Base-by-base conservation (phyloP, 306 rosid species). In the Medicago lupulina region DNA sequence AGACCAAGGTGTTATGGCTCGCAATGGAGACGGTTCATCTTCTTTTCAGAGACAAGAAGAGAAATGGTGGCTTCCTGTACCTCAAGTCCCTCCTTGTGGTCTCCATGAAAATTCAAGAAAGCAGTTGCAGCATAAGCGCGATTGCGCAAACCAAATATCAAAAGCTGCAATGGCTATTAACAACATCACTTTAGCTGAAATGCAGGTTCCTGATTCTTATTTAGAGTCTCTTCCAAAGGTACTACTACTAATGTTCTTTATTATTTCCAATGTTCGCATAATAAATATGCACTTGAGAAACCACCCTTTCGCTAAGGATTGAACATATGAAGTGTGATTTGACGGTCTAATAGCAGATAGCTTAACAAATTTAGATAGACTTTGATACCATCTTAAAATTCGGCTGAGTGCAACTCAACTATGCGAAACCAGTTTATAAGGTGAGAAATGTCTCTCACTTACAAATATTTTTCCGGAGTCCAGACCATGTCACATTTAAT, bases 11-110 rank as follows among this genome's bases (percentile, higher is more conserved):
- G 87, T 92, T 70, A 65, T 90, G 16, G 85, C 89, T 40, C 77
- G 80, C 19, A 91, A 92, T 23, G 82, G 50, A 39, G 95, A 86
- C 55, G 95, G 90, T 16, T 86, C 97, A 66, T 70, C 88, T 74
- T 82, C 97, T 70, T 87, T 90, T 34, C 88, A 87, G 77, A 83
- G 97, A 16, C 96, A 88, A 77, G 97, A 94, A 79, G 98, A 89
- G 68, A 94, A 92, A 74, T 94, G 98, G 98, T 94, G 98, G 98
- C 90, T 94, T 19, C 98, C 98, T 28, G 96, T 90, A 7, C 97
- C 97, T 47, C 92, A 90, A 70, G 92, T 92, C 11, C 96, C 98
- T 76, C 86, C 93, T 4, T 86, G 86, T 13, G 98, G 98, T 53
- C 92, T 94, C 67, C 84, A 75, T 38, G 95, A 94, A 63, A 59